Conservation (phyloP, 257 asterid genomes). For the Solanum stenotomum region DNA sequence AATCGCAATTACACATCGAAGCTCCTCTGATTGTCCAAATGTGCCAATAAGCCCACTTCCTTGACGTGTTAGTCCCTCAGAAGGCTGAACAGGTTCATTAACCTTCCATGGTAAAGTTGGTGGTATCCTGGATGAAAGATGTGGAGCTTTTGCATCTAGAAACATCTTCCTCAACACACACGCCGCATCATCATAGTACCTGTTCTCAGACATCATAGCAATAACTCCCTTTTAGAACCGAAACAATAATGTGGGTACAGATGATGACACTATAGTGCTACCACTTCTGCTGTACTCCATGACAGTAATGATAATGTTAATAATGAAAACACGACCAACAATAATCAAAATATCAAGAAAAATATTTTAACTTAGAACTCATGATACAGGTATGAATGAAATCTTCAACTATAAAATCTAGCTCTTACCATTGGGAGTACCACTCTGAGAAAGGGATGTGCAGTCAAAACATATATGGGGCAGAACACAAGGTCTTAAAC, state of each 20-base stretch:
- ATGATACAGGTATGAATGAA: not conserved
- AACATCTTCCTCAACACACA: conserved; percentile 91
- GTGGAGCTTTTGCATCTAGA: conserved; percentile 97
- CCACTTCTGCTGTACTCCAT: not conserved
- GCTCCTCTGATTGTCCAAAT: conserved; percentile 89
- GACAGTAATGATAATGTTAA: not conserved
- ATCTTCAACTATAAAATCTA: not conserved
- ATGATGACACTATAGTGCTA: not conserved
- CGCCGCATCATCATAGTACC: conserved; percentile 93
- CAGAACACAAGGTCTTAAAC: not conserved
- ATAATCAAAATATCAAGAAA: not conserved
- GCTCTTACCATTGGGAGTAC: not conserved
- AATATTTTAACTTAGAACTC: not conserved
- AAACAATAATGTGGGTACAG: not conserved
- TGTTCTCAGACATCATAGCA: conserved; percentile 15
- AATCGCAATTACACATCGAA: conserved; percentile 87
- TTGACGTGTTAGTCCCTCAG: conserved; percentile 87
- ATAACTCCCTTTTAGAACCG: not conserved
- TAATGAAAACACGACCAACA: not conserved
- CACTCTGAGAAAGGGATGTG: not conserved
- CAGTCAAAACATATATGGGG: not conserved
- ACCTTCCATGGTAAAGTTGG: conserved; percentile 90
- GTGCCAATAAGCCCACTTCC: conserved; percentile 84
- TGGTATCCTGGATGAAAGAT: conserved; percentile 85
- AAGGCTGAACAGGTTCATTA: conserved; percentile 72